phyloP scores from a whole-genome alignment of 768 basidiomycete genomes.

The Boletus reticuloceps region DNA sequence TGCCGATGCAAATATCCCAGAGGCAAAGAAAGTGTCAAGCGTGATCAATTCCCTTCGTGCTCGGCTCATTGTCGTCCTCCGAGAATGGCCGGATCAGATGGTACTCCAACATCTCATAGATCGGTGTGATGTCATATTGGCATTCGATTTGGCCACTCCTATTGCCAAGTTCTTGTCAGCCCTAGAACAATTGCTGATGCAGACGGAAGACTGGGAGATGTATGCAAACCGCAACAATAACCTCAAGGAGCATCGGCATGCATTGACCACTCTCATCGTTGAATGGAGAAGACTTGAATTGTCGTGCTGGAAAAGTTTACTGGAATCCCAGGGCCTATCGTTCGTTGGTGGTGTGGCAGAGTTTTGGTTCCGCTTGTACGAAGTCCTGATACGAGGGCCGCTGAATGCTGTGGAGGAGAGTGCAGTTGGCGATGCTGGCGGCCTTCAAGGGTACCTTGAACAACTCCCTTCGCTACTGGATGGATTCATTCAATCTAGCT shows the following conservation, averaged over 20 bases:
- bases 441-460: constrained; percentile 52
- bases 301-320: constrained; percentile 77
- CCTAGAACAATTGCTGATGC: constrained; percentile 79
- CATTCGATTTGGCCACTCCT: constrained; percentile 61
- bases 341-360: constrained; percentile 49
- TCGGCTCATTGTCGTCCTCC: constrained; percentile 55
- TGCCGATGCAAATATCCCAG: constrained; percentile 66
- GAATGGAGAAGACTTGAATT: constrained; percentile 90
- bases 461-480: constrained; percentile 76
- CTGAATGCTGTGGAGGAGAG: constrained; percentile 46
- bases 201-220: constrained; percentile 95
- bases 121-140: constrained; percentile 65
- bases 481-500: constrained; percentile 67
- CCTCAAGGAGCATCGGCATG: constrained; percentile 62
- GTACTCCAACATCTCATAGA: constrained; percentile 81
- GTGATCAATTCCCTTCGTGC: constrained; percentile 49
- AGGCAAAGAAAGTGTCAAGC: constrained; percentile 59
- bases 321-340: constrained; percentile 62
- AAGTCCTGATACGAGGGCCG: constrained; percentile 65
- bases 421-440: constrained; percentile 27
- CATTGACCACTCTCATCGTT: constrained; percentile 71
- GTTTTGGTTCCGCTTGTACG: constrained; percentile 94
- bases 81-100: constrained; percentile 97
- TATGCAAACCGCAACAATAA: constrained; percentile 92
- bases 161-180: constrained; percentile 80